Conservation (phyloP, 352 stramenopile genomes). For the Globisporangium splendens region DNA sequence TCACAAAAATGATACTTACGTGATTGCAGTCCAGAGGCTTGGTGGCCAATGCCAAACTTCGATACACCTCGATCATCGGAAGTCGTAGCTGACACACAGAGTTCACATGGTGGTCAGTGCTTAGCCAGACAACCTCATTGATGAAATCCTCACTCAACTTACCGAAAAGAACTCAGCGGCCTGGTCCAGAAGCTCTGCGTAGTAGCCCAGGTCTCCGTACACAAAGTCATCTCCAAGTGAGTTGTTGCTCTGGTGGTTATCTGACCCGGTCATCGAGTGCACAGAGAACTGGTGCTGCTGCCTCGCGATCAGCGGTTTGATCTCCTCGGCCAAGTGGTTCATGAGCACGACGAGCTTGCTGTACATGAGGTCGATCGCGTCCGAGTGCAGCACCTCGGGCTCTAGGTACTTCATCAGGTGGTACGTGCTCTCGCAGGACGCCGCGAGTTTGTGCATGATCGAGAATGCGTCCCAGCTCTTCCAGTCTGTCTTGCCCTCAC, state of each 20-base stretch:
- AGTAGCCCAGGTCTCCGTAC: conserved; percentile 71
- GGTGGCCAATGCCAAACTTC: conserved; percentile 41
- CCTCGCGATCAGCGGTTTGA: conserved; percentile 36
- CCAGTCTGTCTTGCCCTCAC: conserved; percentile 39
- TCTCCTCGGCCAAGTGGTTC: conserved; percentile 53
- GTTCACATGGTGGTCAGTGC: neutral
- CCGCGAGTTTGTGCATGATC: conserved; percentile 51
- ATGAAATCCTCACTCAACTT: no score
- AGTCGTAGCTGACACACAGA: conserved; percentile 42
- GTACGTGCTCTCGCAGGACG: conserved; percentile 74
- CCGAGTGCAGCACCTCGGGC: conserved; percentile 36
- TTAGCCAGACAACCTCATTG: neutral
- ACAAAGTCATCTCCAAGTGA: conserved; percentile 29
- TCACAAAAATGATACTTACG: conserved; percentile 23
- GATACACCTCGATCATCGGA: conserved; percentile 74
- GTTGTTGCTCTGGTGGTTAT: conserved; percentile 5
- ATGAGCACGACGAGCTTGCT: conserved; percentile 53
- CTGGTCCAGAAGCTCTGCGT: conserved; percentile 68
- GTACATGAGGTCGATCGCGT: conserved; percentile 65
- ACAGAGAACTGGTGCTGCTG: conserved; percentile 26
- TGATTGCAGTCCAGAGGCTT: conserved; percentile 51
- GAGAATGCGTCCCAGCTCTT: conserved; percentile 44
- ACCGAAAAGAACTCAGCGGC: conserved; percentile 77
- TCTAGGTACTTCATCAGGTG: conserved; percentile 72
- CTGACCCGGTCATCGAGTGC: conserved; percentile 11